These are phyloP conservation scores for Paraphaeosphaeria sporulosa DNA, from an alignment of 2,329 filamentous ascomycete genomes.

Conservation along the genomic window DNA sequence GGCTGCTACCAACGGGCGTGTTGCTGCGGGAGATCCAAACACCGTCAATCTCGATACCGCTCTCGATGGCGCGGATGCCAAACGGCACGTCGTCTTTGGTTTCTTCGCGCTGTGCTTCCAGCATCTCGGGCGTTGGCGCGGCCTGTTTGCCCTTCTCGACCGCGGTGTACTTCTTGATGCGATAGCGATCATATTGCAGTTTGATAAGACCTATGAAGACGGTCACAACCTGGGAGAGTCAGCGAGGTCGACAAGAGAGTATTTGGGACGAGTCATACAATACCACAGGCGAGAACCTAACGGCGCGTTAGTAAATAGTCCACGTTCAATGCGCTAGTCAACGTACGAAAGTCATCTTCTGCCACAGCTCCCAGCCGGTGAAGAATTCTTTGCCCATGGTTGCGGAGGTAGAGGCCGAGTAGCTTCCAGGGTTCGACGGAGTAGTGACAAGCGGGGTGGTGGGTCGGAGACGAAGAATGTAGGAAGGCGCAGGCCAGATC, in stretches of 20 bases:
- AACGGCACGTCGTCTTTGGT: slow-evolving; percentile 77
- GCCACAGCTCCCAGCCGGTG: slow-evolving; percentile 76
- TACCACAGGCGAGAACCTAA: slow-evolving; percentile 76
- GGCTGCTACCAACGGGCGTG: slow-evolving; percentile 50
- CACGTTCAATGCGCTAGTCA: background rate
- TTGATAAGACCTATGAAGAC: slow-evolving; percentile 73
- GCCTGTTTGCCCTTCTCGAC: slow-evolving; percentile 45
- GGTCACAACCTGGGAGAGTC: slow-evolving; percentile 62
- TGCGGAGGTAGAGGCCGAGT: slow-evolving; percentile 25
- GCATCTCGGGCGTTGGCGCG: slow-evolving; percentile 63
- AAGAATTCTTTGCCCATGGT: slow-evolving; percentile 52
- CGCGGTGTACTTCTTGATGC: slow-evolving; percentile 53
- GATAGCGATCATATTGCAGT: slow-evolving; percentile 58
- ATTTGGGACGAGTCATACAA: slow-evolving; percentile 55
- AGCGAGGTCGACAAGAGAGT: slow-evolving; percentile 26
- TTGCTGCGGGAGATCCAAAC: slow-evolving; percentile 65
- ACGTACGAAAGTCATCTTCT: slow-evolving; percentile 89
- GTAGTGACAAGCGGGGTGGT: slow-evolving; percentile 20
- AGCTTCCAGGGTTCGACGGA: slow-evolving; percentile 30
- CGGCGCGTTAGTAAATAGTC: slow-evolving; percentile 32
- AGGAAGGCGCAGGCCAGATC: slow-evolving; percentile 16
- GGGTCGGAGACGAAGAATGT: slow-evolving; percentile 19
- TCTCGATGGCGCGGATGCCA: slow-evolving; percentile 83
- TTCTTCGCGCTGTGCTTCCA: slow-evolving; percentile 70
- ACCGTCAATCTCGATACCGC: slow-evolving; percentile 82